A percentile compares a stretch with the other conserved stretches of the same genome.
These are phyloP conservation scores for Fusarium foetens DNA, from an alignment of 2,329 filamentous ascomycete genomes.

Conservation along the genomic window DNA sequence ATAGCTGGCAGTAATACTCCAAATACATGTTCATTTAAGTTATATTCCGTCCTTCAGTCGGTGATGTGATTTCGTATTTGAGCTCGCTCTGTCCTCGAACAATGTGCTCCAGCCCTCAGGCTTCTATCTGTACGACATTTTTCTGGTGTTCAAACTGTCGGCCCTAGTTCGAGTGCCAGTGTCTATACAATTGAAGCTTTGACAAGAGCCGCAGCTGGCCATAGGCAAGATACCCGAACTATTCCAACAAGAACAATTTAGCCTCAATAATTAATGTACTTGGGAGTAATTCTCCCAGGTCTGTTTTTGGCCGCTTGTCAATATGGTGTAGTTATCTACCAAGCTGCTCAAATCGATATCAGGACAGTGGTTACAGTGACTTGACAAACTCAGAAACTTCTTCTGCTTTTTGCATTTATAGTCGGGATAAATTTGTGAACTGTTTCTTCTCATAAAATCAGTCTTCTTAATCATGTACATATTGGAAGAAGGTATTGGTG, in stretches of 20 bases:
- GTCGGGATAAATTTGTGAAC: background rate
- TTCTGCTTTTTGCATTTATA: background rate
- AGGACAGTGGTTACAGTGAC: background rate
- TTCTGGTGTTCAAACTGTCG: background rate
- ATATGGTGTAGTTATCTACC: background rate
- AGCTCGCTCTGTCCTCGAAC: background rate
- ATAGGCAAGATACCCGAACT: background rate
- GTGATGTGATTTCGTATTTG: background rate
- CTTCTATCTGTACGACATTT: background rate
- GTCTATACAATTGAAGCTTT: background rate
- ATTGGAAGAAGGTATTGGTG: too few relatives aligned
- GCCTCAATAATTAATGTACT: too few relatives aligned
- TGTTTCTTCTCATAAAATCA: background rate
- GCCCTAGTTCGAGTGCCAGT: too few relatives aligned
- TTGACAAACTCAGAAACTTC: background rate
- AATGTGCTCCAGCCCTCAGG: background rate
- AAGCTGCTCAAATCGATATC: background rate
- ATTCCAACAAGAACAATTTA: background rate
- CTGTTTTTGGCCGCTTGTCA: background rate
- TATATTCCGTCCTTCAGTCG: accelerated
- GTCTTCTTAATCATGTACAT: background rate
- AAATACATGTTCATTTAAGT: conserved; percentile 4
- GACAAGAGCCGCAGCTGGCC: background rate
- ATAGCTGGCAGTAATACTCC: background rate
- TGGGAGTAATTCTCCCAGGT: accelerated